Conservation (phyloP, 345 rosid genomes). For the Microcos paniculata region DNA sequence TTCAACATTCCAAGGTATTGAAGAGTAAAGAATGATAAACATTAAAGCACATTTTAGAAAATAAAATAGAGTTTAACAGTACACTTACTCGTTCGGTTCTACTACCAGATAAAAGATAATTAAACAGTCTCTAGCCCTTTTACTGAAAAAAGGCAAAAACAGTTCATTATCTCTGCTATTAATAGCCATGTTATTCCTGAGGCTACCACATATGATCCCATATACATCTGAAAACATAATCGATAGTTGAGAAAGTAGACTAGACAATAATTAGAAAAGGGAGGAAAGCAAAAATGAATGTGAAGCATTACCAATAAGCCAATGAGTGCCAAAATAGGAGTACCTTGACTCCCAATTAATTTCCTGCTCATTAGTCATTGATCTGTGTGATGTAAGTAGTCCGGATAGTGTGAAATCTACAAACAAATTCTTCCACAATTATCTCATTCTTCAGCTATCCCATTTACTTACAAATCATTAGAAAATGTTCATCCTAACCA, state of each 20-base stretch:
- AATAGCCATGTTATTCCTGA: not conserved
- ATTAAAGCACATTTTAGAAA: no score
- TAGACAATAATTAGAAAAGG: not conserved
- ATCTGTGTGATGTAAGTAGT: not conserved
- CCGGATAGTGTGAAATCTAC: conserved; percentile 22
- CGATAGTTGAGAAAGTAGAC: not conserved
- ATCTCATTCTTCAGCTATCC: conserved; percentile 1
- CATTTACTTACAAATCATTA: not conserved
- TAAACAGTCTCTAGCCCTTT: no score
- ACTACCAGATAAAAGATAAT: no score
- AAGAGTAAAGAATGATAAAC: no score
- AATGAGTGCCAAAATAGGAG: not conserved
- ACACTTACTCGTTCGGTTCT: no score
- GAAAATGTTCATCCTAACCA: conserved; percentile 22
- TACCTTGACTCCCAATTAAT: not conserved
- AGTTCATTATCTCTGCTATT: not conserved
- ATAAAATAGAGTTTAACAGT: no score
- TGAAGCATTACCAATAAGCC: not conserved
- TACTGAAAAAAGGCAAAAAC: no score
- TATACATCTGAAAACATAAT: not conserved
- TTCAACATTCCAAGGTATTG: no score
- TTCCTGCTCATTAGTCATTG: not conserved
- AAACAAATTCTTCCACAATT: not conserved
- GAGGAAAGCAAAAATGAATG: not conserved
- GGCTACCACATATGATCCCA: not conserved